Conservation (phyloP, 2,329 filamentous ascomycete genomes). For the Metarhizium album region DNA sequence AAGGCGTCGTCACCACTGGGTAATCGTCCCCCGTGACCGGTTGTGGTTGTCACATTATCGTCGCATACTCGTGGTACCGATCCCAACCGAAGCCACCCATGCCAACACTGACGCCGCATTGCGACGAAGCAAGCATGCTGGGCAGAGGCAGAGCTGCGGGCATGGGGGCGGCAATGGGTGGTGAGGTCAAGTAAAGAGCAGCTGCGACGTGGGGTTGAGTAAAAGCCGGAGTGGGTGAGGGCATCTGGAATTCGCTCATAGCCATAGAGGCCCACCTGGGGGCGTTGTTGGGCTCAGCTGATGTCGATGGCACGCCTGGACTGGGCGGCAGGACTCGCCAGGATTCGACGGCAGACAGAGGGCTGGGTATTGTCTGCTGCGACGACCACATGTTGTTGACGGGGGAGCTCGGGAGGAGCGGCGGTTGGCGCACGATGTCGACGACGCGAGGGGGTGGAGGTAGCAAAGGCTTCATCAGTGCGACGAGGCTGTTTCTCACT, state of each 20-base stretch:
- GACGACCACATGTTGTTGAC: slow-evolving; percentile 73
- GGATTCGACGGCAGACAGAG: slow-evolving; percentile 63
- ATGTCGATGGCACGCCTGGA: slow-evolving; percentile 61
- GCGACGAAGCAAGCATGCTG: slow-evolving; percentile 66
- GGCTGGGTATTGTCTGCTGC: slow-evolving; percentile 53
- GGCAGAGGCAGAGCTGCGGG: slow-evolving; percentile 64
- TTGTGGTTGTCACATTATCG: slow-evolving; percentile 71
- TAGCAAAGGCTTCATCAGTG: slow-evolving; percentile 76
- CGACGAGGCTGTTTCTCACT: slow-evolving; percentile 78
- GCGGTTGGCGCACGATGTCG: slow-evolving; percentile 78
- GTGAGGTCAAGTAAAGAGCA: slow-evolving; percentile 69
- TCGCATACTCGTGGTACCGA: slow-evolving; percentile 72
- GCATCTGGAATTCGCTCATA: slow-evolving; percentile 62
- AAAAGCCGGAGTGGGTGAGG: slow-evolving; percentile 71
- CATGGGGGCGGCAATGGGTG: slow-evolving; percentile 62
- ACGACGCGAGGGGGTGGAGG: slow-evolving; percentile 80
- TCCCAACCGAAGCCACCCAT: slow-evolving; percentile 74
- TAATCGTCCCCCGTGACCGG: slow-evolving; percentile 34
- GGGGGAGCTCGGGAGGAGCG: slow-evolving; percentile 75
- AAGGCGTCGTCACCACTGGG: slow-evolving; percentile 37
- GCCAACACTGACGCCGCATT: slow-evolving; percentile 70
- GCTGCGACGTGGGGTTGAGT: slow-evolving; percentile 62
- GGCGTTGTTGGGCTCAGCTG: slow-evolving; percentile 56
- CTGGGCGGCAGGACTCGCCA: slow-evolving; percentile 91
- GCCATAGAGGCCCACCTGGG: slow-evolving; percentile 72